Conservation (phyloP, 768 basidiomycete genomes). For the Lactarius akahatsu region DNA sequence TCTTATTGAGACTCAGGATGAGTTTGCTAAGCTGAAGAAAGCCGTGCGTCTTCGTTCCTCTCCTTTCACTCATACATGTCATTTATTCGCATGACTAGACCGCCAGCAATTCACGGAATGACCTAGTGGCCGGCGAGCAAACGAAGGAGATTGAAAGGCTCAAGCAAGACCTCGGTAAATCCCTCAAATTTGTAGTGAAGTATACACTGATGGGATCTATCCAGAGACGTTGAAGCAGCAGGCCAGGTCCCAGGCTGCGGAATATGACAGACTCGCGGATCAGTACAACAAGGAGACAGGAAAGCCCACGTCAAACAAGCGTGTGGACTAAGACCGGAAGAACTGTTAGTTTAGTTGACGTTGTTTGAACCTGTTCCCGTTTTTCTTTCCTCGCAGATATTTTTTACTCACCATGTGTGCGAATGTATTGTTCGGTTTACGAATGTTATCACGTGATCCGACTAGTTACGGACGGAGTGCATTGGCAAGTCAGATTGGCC, state of each 20-base stretch:
- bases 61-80: not conserved
- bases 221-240: conserved; percentile 82
- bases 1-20: conserved; percentile 86
- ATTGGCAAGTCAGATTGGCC: conserved; percentile 1
- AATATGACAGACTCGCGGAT: conserved; percentile 81
- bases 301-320: conserved; percentile 54
- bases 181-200: not conserved
- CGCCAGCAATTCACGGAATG: conserved; percentile 37
- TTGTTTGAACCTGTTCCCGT: not conserved
- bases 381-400: not conserved
- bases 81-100: conserved; percentile 32
- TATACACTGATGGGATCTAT: not conserved
- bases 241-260: conserved; percentile 69
- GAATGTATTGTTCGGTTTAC: too few species aligned
- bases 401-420: not conserved
- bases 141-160: conserved; percentile 62
- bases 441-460: not conserved
- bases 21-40: conserved; percentile 80
- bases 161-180: conserved; percentile 56
- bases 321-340: conserved; percentile 68
- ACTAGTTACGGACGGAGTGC: not conserved
- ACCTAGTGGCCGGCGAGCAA: conserved; percentile 40
- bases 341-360: not conserved
- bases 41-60: conserved; percentile 31
- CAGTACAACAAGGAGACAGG: conserved; percentile 74